These are phyloP conservation scores for Corylus heterophylla DNA, from an alignment of 306 rosid genomes.

Conservation along the genomic window DNA sequence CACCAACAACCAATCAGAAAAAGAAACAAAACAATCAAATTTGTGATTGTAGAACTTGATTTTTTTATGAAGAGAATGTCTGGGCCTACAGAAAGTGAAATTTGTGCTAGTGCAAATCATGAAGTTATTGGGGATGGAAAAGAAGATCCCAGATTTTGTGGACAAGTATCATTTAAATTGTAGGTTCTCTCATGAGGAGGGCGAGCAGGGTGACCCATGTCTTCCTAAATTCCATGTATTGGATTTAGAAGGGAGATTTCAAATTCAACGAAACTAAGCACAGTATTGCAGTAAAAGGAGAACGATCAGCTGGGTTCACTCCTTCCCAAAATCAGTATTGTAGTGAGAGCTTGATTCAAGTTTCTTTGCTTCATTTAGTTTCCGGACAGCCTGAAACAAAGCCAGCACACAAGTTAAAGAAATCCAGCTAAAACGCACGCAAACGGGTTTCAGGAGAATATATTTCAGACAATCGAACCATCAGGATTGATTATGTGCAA, in stretches of 20 bases:
- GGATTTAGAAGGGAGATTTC: neutral
- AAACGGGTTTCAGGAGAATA: neutral
- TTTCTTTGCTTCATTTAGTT: conserved; percentile 72
- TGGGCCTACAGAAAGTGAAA: neutral
- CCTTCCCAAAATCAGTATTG: conserved; percentile 61
- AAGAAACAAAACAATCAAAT: neutral
- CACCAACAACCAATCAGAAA: too few relatives aligned
- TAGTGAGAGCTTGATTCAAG: conserved; percentile 68
- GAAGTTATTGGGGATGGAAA: neutral
- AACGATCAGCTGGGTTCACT: conserved; percentile 20
- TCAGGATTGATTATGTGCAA: neutral
- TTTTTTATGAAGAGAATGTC: neutral
- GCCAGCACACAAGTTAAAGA: neutral
- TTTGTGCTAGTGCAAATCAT: neutral
- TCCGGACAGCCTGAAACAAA: conserved; percentile 59
- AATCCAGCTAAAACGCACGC: neutral
- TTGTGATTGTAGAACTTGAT: neutral
- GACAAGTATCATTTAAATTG: neutral
- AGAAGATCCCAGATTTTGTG: neutral
- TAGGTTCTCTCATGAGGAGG: neutral
- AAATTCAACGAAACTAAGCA: neutral
- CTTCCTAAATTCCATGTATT: neutral
- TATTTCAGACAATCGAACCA: neutral
- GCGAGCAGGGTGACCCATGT: too few relatives aligned
- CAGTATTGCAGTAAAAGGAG: neutral